A percentile compares a stretch with the other conserved stretches of the same genome.
phyloP scores from a whole-genome alignment of 2,329 filamentous ascomycete genomes.

The Colletotrichum incanum region DNA sequence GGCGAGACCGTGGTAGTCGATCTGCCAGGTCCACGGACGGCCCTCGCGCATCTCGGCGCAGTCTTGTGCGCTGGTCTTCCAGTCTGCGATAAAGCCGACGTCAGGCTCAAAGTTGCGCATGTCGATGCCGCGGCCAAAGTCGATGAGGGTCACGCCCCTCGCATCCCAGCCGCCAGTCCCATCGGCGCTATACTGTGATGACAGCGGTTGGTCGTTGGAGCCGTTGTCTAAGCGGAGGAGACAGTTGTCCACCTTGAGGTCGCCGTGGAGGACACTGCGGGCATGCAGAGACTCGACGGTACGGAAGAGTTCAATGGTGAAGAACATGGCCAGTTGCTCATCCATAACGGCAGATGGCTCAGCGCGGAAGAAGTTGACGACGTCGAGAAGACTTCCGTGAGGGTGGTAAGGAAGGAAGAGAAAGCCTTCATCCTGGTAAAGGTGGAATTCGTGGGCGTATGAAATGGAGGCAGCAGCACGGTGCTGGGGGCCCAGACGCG shows the following conservation, averaged over 20 bases:
- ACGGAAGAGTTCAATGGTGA: conserved; percentile 90
- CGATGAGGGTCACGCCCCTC: conserved; percentile 89
- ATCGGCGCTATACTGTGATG: conserved; percentile 78
- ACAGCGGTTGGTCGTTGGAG: conserved; percentile 64
- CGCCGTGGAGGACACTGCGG: conserved; percentile 87
- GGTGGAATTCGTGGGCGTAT: conserved; percentile 89
- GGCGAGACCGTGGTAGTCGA: conserved; percentile 95
- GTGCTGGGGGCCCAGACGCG: conserved; percentile 79
- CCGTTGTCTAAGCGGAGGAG: conserved; percentile 82
- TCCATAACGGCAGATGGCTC: conserved; percentile 86
- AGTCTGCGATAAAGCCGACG: conserved; percentile 94
- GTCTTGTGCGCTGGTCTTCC: conserved; percentile 89
- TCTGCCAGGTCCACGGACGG: conserved; percentile 96
- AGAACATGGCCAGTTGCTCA: conserved; percentile 94
- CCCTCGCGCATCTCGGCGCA: conserved; percentile 97
- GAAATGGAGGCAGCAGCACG: conserved; percentile 85
- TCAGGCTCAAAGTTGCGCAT: conserved; percentile 85
- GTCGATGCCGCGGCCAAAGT: conserved; percentile 95
- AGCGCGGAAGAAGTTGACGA: conserved; percentile 87
- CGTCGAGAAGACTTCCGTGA: conserved; percentile 93
- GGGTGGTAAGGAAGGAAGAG: conserved; percentile 89
- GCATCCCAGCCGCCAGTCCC: conserved; percentile 84
- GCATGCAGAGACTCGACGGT: conserved; percentile 90
- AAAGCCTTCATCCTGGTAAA: conserved; percentile 92
- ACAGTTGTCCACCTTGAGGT: conserved; percentile 96